Evolutionary conservation across 1,139 yeast genomes (phyloP).

Genomic region (Geotrichum europaeum): DNA sequence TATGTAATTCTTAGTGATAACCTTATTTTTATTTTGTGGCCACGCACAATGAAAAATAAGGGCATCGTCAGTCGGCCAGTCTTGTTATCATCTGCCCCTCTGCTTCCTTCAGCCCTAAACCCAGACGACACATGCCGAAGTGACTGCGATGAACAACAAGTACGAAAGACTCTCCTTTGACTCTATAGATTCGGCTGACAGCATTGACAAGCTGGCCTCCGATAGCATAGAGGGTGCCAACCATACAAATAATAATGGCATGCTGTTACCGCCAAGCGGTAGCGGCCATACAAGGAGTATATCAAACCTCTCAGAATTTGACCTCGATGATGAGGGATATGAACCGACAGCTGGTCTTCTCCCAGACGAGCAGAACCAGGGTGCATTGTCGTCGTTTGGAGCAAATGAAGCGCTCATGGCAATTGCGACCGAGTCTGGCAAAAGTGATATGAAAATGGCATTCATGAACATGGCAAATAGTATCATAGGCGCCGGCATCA

Average conservation of each 20-base stretch:
- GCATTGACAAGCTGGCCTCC: neutral
- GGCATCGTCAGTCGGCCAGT: neutral
- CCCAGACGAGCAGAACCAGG: neutral
- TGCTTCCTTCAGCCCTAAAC: neutral
- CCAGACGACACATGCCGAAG: neutral
- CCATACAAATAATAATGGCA: neutral
- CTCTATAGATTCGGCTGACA: conserved; percentile 5
- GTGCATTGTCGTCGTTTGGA: conserved; percentile 7
- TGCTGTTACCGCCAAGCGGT: neutral
- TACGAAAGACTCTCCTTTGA: conserved; percentile 10
- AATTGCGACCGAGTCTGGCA: conserved; percentile 35
- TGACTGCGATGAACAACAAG: conserved; percentile 3
- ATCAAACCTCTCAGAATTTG: conserved; percentile 3
- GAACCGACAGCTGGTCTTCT: conserved; percentile 6
- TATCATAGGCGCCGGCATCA: conserved; percentile 90
- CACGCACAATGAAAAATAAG: neutral
- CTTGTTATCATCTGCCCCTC: neutral
- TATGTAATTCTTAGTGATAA: neutral
- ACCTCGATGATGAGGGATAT: conserved; percentile 6
- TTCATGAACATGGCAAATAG: conserved; percentile 95
- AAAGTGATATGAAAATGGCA: conserved; percentile 68
- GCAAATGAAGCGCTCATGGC: conserved; percentile 24
- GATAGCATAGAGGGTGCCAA: neutral
- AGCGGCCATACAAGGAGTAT: neutral
- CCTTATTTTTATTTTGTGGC: neutral